These are phyloP conservation scores for Cercospora sp. DNA, from an alignment of 2,329 filamentous ascomycete genomes.

Conservation along the genomic window DNA sequence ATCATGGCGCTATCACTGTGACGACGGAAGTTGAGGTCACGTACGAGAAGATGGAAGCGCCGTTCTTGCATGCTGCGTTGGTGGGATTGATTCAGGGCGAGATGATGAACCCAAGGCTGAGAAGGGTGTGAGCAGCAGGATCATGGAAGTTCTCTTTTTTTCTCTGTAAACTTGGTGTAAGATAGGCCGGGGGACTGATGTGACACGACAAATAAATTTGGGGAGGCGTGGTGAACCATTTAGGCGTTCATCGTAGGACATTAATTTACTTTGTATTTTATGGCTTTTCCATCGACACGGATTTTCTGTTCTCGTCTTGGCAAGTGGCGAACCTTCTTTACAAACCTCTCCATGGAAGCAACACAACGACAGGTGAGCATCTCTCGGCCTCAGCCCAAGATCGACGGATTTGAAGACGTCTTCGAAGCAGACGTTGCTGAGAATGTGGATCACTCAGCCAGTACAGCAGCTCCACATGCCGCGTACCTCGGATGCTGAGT, in stretches of 20 bases:
- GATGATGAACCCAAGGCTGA: neutral
- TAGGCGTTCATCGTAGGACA: neutral
- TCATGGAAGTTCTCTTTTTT: neutral
- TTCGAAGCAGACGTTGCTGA: neutral
- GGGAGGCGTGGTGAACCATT: neutral
- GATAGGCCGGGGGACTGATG: neutral
- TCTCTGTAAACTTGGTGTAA: neutral
- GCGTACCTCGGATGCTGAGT: constrained; percentile 6
- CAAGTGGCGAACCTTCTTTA: neutral
- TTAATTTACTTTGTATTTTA: neutral
- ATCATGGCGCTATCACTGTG: constrained; percentile 17
- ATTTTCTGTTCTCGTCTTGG: neutral
- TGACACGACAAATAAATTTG: too few relatives aligned
- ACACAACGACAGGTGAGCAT: neutral
- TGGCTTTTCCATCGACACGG: neutral
- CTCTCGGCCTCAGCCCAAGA: neutral
- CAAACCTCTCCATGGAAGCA: neutral
- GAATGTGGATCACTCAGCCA: neutral
- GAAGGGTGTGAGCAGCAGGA: neutral
- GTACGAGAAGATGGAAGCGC: constrained; percentile 24
- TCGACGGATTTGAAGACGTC: neutral
- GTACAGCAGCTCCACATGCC: neutral
- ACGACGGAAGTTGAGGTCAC: constrained; percentile 23
- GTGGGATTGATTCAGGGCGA: constrained; percentile 34
- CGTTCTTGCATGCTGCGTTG: constrained; percentile 35